These are phyloP conservation scores for Auriscalpium microsporum DNA, from an alignment of 768 basidiomycete species.

Conservation along the genomic window DNA sequence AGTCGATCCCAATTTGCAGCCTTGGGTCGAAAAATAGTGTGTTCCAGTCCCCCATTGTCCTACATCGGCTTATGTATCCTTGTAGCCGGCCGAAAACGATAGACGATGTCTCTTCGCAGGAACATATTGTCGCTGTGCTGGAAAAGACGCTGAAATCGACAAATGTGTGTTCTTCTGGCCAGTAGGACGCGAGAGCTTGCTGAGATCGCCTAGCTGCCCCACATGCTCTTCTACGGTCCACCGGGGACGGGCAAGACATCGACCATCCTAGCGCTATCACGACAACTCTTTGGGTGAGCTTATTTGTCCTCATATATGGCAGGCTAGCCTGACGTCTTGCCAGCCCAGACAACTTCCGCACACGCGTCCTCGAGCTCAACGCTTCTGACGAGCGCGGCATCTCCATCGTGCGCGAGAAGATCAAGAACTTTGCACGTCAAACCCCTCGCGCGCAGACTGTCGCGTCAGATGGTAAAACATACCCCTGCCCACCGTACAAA, in stretches of 20 bases:
- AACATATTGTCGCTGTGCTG: constrained; percentile 89
- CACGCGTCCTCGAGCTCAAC: constrained; percentile 92
- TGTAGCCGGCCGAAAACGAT: constrained; percentile 92
- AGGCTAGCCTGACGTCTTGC: background rate
- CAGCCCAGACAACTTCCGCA: constrained; percentile 90
- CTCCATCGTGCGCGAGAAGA: constrained; percentile 92
- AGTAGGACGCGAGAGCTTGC: background rate
- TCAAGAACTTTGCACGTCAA: constrained; percentile 95
- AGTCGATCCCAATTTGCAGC: constrained; percentile 57
- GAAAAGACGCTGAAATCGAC: constrained; percentile 85
- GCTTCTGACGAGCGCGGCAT: constrained; percentile 99
- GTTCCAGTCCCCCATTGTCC: constrained; percentile 15
- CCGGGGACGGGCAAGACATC: constrained; percentile 99
- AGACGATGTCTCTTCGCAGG: constrained; percentile 95
- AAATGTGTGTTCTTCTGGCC: constrained; percentile 47
- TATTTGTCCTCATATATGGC: background rate
- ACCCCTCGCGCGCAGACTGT: constrained; percentile 71
- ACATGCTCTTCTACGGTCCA: constrained; percentile 99
- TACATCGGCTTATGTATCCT: no score
- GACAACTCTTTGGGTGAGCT: constrained; percentile 88
- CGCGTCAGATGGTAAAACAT: constrained; percentile 71
- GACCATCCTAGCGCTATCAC: constrained; percentile 87
- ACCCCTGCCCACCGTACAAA: constrained; percentile 97
- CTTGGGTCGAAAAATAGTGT: constrained; percentile 99
- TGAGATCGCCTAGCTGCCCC: constrained; percentile 64